Conservation (phyloP, 2,329 filamentous ascomycete genomes). For the Fusarium pseudoanthophilum region DNA sequence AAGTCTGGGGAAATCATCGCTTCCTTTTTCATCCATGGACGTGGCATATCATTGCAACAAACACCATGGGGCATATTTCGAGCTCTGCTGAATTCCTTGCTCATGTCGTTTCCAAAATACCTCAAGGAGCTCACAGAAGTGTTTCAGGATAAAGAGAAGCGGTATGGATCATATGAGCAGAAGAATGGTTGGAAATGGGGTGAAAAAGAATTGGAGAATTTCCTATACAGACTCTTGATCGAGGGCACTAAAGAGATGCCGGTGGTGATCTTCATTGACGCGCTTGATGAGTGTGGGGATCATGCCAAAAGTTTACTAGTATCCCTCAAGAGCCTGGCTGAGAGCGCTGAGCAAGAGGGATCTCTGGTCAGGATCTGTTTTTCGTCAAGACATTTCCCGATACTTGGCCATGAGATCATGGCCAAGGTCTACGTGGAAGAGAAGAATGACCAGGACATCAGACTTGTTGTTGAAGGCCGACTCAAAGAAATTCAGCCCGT, state of each 20-base stretch:
- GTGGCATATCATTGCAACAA: accelerated
- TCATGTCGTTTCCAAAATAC: background rate
- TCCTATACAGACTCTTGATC: background rate
- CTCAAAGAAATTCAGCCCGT: accelerated
- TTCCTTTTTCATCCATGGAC: background rate
- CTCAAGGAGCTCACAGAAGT: background rate
- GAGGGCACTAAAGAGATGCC: background rate
- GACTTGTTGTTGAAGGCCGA: background rate
- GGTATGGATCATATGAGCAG: background rate
- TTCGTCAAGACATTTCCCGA: background rate
- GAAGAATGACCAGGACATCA: background rate
- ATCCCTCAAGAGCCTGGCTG: background rate
- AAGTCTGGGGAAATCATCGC: background rate
- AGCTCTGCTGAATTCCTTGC: background rate
- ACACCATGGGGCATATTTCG: background rate
- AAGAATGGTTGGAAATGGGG: background rate
- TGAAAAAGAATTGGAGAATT: background rate
- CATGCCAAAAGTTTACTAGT: background rate
- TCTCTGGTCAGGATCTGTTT: background rate
- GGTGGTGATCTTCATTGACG: background rate
- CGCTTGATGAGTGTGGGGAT: background rate
- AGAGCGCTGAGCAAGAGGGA: accelerated
- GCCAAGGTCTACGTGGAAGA: background rate
- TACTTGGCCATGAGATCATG: background rate
- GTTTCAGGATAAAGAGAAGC: background rate